Percentiles rank a stretch among this genome's conserved stretches.
Conservation (phyloP, 2,329 filamentous ascomycete genomes). For the Tolypocladium cylindrosporum region DNA sequence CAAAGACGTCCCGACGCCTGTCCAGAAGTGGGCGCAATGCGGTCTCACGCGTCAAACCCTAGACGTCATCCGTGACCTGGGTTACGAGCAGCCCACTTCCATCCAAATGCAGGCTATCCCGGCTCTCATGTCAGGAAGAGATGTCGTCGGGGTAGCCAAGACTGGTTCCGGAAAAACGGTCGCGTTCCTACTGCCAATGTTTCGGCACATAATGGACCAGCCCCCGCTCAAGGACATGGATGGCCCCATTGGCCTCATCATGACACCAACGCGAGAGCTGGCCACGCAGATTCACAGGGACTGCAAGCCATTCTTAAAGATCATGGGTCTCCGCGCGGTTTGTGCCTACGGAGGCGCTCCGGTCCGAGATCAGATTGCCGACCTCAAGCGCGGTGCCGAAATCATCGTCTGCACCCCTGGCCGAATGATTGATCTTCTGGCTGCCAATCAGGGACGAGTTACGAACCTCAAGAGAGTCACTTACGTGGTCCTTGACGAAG, state of each 20-base stretch:
- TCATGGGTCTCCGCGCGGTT: conserved; percentile 73
- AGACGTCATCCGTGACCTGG: conserved; percentile 71
- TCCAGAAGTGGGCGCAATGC: conserved; percentile 94
- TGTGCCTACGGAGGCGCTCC: conserved; percentile 92
- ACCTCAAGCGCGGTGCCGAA: conserved; percentile 88
- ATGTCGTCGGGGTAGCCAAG: conserved; percentile 94
- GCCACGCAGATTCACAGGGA: conserved; percentile 91
- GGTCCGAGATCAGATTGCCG: conserved; percentile 95
- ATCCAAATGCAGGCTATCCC: conserved; percentile 95
- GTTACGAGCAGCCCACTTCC: conserved; percentile 80
- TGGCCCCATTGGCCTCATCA: conserved; percentile 77
- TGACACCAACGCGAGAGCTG: conserved; percentile 90
- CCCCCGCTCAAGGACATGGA: conserved; percentile 71
- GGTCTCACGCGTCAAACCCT: conserved; percentile 79
- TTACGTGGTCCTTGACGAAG: conserved; percentile 93
- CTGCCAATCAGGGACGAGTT: conserved; percentile 87
- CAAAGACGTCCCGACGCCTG: conserved; percentile 81
- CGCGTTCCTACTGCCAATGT: conserved; percentile 93
- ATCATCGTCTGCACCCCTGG: conserved; percentile 94
- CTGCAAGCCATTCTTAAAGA: conserved; percentile 88
- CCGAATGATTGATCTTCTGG: conserved; percentile 88
- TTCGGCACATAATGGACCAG: conserved; percentile 95
- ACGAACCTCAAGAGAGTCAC: conserved; percentile 84
- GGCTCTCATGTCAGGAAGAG: conserved; percentile 88
- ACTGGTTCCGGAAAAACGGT: conserved; percentile 97